Percentiles rank a stretch among this genome's conserved stretches.
These are phyloP conservation scores for Fusarium pseudocircinatum DNA, from an alignment of 2,329 filamentous ascomycete species.

Conservation along the genomic window DNA sequence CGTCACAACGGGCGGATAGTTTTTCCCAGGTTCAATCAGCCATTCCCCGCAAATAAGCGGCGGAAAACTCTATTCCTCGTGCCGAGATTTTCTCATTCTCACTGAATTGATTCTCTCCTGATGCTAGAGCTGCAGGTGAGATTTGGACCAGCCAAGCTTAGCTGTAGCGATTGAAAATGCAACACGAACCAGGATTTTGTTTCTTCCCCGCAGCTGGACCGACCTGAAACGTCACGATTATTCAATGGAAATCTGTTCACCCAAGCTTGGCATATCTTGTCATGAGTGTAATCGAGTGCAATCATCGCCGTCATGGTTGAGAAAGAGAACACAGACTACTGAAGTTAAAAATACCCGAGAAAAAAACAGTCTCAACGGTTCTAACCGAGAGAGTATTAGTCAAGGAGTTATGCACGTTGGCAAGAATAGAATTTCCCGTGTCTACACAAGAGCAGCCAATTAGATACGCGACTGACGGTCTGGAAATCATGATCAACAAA, in stretches of 20 bases:
- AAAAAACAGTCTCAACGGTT: background rate
- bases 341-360: slow-evolving; percentile 15
- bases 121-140: slow-evolving; percentile 17
- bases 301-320: slow-evolving; percentile 14
- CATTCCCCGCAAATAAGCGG: slow-evolving; percentile 12
- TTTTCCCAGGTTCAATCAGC: background rate
- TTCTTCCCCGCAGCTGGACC: slow-evolving; percentile 1
- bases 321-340: background rate
- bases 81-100: background rate
- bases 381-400: background rate
- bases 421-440: slow-evolving; percentile 10
- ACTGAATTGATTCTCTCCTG: slow-evolving; percentile 1
- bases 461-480: background rate
- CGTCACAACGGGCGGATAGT: background rate
- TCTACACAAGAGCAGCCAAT: background rate
- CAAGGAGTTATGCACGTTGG: background rate
- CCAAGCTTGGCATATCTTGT: background rate
- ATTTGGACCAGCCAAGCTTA: background rate
- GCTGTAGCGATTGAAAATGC: background rate
- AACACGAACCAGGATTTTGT: background rate
- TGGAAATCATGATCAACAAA: slow-evolving; percentile 1
- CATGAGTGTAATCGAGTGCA: background rate
- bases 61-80: background rate
- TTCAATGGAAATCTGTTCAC: background rate
- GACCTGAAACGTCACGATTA: slow-evolving; percentile 24